A percentile compares a stretch with the other conserved stretches of the same genome.
Conservation (phyloP, 805 yeast genomes). For the Wickerhamiella allomyrinae region DNA sequence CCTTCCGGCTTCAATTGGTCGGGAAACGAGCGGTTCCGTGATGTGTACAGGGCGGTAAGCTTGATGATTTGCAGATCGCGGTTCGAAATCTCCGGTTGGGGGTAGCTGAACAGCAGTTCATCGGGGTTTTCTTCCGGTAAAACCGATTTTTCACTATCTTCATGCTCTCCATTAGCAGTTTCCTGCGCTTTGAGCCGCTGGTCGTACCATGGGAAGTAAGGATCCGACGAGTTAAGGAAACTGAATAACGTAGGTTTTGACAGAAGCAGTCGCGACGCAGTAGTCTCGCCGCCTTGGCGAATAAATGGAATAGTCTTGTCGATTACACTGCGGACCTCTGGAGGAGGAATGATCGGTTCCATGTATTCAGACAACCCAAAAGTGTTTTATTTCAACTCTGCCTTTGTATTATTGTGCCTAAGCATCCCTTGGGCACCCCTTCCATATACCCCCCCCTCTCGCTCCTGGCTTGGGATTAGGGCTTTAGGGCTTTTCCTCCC, state of each 20-base stretch:
- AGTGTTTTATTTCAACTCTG: too few relatives aligned
- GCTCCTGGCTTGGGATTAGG: neutral
- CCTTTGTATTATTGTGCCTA: too few relatives aligned
- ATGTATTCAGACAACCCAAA: too few relatives aligned
- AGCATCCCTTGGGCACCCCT: too few relatives aligned
- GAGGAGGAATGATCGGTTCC: conserved; percentile 34
- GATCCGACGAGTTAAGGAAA: conserved; percentile 44
- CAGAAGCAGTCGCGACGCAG: conserved; percentile 6
- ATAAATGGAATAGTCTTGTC: conserved; percentile 37
- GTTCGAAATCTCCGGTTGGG: conserved; percentile 33
- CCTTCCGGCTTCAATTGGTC: conserved; percentile 26
- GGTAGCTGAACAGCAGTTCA: conserved; percentile 19
- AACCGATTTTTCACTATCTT: neutral
- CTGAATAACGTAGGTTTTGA: conserved; percentile 38
- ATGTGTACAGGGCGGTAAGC: conserved; percentile 54
- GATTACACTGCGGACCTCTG: conserved; percentile 37
- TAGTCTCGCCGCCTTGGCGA: neutral
- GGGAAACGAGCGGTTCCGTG: conserved; percentile 41
- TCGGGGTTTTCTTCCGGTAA: conserved; percentile 19
- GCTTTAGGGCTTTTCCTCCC: neutral
- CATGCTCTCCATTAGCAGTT: neutral
- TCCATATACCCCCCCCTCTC: too few relatives aligned
- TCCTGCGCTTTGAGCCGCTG: conserved; percentile 20
- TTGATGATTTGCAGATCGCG: conserved; percentile 58
- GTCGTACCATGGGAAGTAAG: conserved; percentile 43